Base-by-base conservation (phyloP, 495 filamentous ascomycete genomes). In the Aspergillus cavernicola region DNA sequence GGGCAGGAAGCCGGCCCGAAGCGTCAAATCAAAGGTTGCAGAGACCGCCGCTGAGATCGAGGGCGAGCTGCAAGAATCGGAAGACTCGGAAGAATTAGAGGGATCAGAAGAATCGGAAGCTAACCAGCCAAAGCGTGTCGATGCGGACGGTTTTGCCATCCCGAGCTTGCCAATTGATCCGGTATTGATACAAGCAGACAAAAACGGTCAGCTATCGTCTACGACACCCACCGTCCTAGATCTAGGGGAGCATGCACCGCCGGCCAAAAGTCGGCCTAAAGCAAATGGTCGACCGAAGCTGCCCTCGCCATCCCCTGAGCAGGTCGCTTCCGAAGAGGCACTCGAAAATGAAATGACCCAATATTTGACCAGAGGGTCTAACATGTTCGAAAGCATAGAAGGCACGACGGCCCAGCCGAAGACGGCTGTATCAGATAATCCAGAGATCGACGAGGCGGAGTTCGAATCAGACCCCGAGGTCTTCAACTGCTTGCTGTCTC, bases 391-490 rank as follows among this genome's bases (percentile, higher is more conserved):
- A 22, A 70, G 56, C 18, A 61, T 55, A n/a, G 38, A 46, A 40
- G 24, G 8, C 13, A 15, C 29, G 28, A 1, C 31, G 10, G 28
- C 49, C 12, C 36, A 39, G 12, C 56, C 60, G 6, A 63, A 52
- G 20, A 70, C 61, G 43, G 44, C 52, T 12, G 55, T 80, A 9
- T 71, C 77, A 2, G 68, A 74, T 40, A 71, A 53, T 46, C 68
- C 78, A n/a, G 78, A 83, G 38, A 83, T 92, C 32, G 79, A 74
- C 55, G 84, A 84, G 23, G 72, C 82, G 24, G 92, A 96, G 65
- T 96, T 97, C 61, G 87, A 82, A 39, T 64, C 66, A 4, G 82
- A 95, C 58, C 87, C 87, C 0, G 93, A 98, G 67, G 88, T 97
- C 19, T 64, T 71, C 47, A 82, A 85, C 56, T 95, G 90, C 67